Evolutionary conservation across 2,329 filamentous ascomycete species (phyloP).

Genomic region (Trichocomaceae sp.): DNA sequence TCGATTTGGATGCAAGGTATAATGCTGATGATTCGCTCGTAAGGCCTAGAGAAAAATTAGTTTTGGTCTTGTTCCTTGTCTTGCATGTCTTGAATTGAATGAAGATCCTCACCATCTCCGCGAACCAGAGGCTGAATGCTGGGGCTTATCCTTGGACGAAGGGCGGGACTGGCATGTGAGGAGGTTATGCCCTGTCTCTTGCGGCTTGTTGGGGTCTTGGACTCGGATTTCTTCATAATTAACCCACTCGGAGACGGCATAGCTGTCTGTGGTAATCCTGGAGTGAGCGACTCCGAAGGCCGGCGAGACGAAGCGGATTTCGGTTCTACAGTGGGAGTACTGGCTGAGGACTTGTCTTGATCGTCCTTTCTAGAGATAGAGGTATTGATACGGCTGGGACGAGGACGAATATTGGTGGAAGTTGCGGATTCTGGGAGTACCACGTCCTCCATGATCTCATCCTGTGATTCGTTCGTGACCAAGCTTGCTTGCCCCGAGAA

Average conservation of each 20-base stretch:
- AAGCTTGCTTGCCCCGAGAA: slow-evolving; percentile 30
- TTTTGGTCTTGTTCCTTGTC: background rate
- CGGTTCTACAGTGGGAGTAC: slow-evolving; percentile 47
- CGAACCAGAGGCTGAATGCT: slow-evolving; percentile 88
- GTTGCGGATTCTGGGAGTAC: slow-evolving; percentile 65
- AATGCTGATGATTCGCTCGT: slow-evolving; percentile 59
- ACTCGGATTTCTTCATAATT: slow-evolving; percentile 36
- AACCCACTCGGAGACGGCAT: slow-evolving; percentile 47
- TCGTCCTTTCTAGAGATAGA: slow-evolving; percentile 44
- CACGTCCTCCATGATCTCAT: slow-evolving; percentile 57
- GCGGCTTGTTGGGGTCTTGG: slow-evolving; percentile 49
- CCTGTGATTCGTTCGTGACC: slow-evolving; percentile 41
- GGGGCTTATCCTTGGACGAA: slow-evolving; percentile 84
- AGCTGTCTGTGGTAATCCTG: slow-evolving; percentile 50
- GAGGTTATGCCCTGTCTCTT: slow-evolving; percentile 67
- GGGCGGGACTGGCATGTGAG: slow-evolving; percentile 73
- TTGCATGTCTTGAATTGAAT: background rate
- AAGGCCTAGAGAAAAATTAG: slow-evolving; percentile 25
- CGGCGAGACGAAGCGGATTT: slow-evolving; percentile 31
- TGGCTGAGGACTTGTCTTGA: slow-evolving; percentile 45
- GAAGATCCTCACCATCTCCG: slow-evolving; percentile 49
- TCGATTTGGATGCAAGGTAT: slow-evolving; percentile 86
- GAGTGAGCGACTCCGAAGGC: slow-evolving; percentile 33
- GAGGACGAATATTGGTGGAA: slow-evolving; percentile 41
- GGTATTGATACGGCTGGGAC: slow-evolving; percentile 47